Evolutionary conservation across 1,284 basidiomycete genomes (phyloP), one percentile per base, ranked within the genome.

Genomic region (Ustilago hordei): DNA sequence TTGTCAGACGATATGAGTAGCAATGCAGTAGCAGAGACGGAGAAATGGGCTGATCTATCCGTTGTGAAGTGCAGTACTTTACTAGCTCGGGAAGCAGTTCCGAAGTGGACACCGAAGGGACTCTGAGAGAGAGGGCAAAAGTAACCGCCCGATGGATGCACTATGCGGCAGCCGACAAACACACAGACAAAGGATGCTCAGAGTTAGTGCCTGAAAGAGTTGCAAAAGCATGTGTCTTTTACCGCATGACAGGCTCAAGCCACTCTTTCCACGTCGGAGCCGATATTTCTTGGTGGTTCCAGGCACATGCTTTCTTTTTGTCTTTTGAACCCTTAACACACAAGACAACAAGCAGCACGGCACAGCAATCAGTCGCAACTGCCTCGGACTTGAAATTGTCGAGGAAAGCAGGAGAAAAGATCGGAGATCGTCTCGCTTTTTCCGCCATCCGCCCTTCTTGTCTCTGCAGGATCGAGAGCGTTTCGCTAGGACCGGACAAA

Each of bases 101-200:
- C 64, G 64, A 65, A 34, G 63, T 56, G 53, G 34, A 35, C 45
- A 23, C 43, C 35, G 17, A 34, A 36, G 34, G 17, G 15, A 2
- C 15, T 28, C 23, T 28, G 23, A 28, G 23, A 28, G 23, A 28
- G 45, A 28, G n/a, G n/a, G 28, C 12, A 50, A 50, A 38, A 54
- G 34, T 35, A 35, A 11, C 52, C 52, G 52, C 19, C 34, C 15
- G 17, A 54, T 54, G 32, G 35, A 38, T 52, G 55, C 38, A 53
- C 48, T 52, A 55, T 53, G 45, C 48, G 38, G 55, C 36, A 59
- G 55, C 56, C 34, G 41, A 56, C 55, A 48, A 56, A 61, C 39
- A 54, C 11, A 23, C n/a, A 45, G 43, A 7, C n/a, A 19, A 8
- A 41, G 35, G 9, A 34, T 28, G 35, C 17, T 19, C 31, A 31